Evolutionary conservation across 78 protist species (phyloP), one percentile per base, ranked within the genome.

Genomic region (Pelomyxa schiedti): DNA sequence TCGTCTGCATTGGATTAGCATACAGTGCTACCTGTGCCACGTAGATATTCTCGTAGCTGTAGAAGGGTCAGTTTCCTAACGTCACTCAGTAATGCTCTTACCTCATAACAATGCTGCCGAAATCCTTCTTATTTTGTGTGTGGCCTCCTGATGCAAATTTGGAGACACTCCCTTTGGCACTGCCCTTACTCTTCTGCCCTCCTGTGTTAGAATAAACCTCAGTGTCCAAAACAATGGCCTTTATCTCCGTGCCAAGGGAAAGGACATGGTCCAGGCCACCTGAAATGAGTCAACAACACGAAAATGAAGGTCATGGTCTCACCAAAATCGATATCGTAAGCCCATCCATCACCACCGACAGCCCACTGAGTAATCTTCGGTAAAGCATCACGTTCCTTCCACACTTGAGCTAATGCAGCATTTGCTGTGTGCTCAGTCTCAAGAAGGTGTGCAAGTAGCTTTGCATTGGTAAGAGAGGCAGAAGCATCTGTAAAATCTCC

Each of bases 211-310:
- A 84, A 68, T 88, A 88, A 42, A 84, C 74, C 43, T 85, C 90
- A 6, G 90, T 88, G 72, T 88, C 92, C 22, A 86, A n/a, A 42
- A 89, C 84, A 24, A 89, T 41, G 22, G 86, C n/a, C 52, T 86
- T 82, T 68, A 85, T 29, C 47, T 86, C 30, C 36, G 69, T 72
- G 8, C 83, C 87, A 2, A 43, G 22, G 69, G 86, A 72, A 35
- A 89, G 9, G 6, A 84, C 90, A 52, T 89, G 93, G 76, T 89
- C 93, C n/a, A 89, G 67, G 3, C 93, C 93, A n/a, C n/a, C n/a
- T n/a, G n/a, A n/a, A n/a, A n/a, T n/a, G n/a, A n/a, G n/a, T n/a
- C n/a, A n/a, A n/a, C n/a, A n/a, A n/a, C n/a, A n/a, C n/a, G n/a
- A n/a, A n/a, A n/a, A n/a, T n/a, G n/a, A n/a, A n/a, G n/a, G n/a